Percentiles rank a stretch among this genome's conserved stretches.
Conservation (phyloP, 2,329 filamentous ascomycete genomes). For the Apiospora sp. region DNA sequence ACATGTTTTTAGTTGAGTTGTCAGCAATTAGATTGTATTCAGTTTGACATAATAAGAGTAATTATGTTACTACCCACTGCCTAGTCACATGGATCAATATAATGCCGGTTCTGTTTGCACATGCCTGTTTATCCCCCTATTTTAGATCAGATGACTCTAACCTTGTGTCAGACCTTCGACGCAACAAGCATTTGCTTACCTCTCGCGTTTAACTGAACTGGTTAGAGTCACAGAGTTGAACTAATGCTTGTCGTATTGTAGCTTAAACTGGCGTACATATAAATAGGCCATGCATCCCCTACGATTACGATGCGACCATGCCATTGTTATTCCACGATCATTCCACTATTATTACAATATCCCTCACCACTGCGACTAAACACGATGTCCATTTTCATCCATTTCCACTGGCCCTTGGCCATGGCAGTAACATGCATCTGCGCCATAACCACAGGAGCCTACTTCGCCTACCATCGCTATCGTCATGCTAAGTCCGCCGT, state of each 20-base stretch:
- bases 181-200: too few relatives aligned
- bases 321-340: too few relatives aligned
- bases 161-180: not conserved
- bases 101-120: not conserved
- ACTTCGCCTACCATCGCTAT: not conserved
- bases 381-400: slow-evolving; percentile 29
- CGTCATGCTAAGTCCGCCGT: not conserved
- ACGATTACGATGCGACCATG: not conserved
- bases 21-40: not conserved
- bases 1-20: not conserved
- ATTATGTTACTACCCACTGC: not conserved
- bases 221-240: too few relatives aligned
- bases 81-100: not conserved
- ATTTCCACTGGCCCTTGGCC: slow-evolving; percentile 10
- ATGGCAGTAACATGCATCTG: not conserved
- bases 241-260: too few relatives aligned
- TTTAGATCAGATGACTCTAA: not conserved
- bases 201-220: too few relatives aligned
- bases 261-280: not conserved
- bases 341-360: too few relatives aligned
- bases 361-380: not conserved
- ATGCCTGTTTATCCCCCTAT: not conserved
- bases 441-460: slow-evolving; percentile 20
- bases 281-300: not conserved
- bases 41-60: not conserved